A percentile compares a stretch with the other conserved stretches of the same genome.
phyloP scores from a whole-genome alignment of 2,329 filamentous ascomycete species.

The Sporothrix inflata region DNA sequence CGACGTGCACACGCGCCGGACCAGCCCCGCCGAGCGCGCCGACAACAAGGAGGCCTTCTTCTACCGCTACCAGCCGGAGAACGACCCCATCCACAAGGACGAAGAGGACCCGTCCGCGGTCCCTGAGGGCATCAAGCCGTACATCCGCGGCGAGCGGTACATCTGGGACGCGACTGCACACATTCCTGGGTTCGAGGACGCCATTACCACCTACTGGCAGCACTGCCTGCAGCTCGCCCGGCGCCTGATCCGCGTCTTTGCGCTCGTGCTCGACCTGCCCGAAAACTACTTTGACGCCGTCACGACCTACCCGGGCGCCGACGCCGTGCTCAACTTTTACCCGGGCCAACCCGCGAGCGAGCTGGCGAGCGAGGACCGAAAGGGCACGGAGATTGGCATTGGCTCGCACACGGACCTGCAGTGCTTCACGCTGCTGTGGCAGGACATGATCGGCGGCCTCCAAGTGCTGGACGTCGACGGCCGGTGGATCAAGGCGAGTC shows the following conservation, averaged over 20 bases:
- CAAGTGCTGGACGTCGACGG: slow-evolving; percentile 31
- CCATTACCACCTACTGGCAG: slow-evolving; percentile 36
- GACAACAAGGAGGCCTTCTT: slow-evolving; percentile 37
- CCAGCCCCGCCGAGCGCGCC: slow-evolving; percentile 33
- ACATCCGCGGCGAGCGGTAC: slow-evolving; percentile 34
- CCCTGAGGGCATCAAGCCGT: neutral
- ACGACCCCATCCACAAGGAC: slow-evolving; percentile 31
- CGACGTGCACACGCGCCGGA: slow-evolving; percentile 31
- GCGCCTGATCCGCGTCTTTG: slow-evolving; percentile 35
- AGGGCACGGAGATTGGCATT: slow-evolving; percentile 44
- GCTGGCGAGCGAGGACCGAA: neutral
- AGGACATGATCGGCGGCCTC: slow-evolving; percentile 33
- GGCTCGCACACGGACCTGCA: slow-evolving; percentile 55
- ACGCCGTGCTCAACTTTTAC: slow-evolving; percentile 37
- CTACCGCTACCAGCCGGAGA: slow-evolving; percentile 36
- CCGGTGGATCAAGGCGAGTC: slow-evolving; percentile 49
- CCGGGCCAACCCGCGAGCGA: slow-evolving; percentile 27
- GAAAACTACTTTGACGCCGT: slow-evolving; percentile 46
- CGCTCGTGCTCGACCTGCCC: slow-evolving; percentile 35
- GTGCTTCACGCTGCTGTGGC: slow-evolving; percentile 36
- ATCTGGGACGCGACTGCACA: slow-evolving; percentile 36
- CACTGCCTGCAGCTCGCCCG: slow-evolving; percentile 34
- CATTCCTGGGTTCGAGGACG: slow-evolving; percentile 34
- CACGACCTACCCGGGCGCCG: slow-evolving; percentile 43
- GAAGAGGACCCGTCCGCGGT: neutral